Evolutionary conservation across 805 yeast genomes (phyloP), one percentile per base, ranked within the genome.

Genomic region (Saccharomycopsis synnaedendra): DNA sequence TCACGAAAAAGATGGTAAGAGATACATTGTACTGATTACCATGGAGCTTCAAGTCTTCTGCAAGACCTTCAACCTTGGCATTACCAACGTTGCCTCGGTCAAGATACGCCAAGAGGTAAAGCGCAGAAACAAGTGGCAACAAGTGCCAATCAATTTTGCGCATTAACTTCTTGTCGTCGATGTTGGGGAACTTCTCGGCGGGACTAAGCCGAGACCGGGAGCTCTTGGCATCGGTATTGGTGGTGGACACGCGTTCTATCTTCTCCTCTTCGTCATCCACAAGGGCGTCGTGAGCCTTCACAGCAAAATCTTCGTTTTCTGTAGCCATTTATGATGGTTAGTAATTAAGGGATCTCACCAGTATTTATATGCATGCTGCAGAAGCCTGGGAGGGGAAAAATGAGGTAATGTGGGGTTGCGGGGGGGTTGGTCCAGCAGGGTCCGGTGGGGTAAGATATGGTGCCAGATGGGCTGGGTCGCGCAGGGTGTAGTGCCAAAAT

Each of bases 21-120:
- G 70, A 69, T 28, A 64, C 57, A 48, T 69, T 68, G 56, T 64
- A 70, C 54, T 70, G 71, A 42, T 62, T 56, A 11, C 68, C 64
- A 41, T 60, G 58, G 49, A 69, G 47, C 7, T 57, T 54, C 51
- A 69, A 63, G 54, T 67, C 74, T 43, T 52, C 55, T 37, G 57
- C 56, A 32, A 62, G 51, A 1, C 62, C 59, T n/a, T 58, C 60
- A 28, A 66, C 52, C 11, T 64, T 60, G 7, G 66, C 65, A 36
- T 62, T 61, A 8, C 63, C 65, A 33, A 61, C 58, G 37, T 65
- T 65, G 41, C 67, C 64, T 51, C 69, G 50, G 51, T 66, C 70
- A 44, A 66, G 45, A 46, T 55, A 58, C 41, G 45, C 40, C 53
- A 61, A 58, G 28, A 63, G 53, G 51, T 62, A 63, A 39, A 61